Percentiles rank a stretch among this genome's conserved stretches.
Evolutionary conservation across 805 yeast species (phyloP).

Genomic region (Saccharomycopsis sp.): DNA sequence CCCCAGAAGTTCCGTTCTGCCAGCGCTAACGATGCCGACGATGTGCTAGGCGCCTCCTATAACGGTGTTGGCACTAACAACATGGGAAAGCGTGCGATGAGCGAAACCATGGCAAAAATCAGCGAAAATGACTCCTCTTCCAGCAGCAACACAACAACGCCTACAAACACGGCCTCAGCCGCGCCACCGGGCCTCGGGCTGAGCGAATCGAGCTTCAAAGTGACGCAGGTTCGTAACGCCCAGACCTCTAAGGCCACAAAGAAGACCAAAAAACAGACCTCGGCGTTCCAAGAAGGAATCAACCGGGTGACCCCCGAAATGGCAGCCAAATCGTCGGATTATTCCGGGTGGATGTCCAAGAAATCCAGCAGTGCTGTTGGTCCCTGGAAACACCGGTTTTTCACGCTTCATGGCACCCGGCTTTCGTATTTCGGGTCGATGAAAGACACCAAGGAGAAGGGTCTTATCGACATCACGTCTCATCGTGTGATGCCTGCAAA

Average conservation of each 20-base stretch:
- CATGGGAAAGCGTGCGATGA: neutral
- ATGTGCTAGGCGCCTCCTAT: neutral
- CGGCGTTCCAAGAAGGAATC: conserved; percentile 86
- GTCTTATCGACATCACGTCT: conserved; percentile 91
- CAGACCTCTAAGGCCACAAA: conserved; percentile 21
- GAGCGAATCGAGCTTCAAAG: conserved; percentile 12
- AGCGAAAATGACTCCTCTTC: conserved; percentile 11
- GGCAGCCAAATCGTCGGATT: conserved; percentile 67
- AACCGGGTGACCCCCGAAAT: conserved; percentile 67
- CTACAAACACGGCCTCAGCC: conserved; percentile 35
- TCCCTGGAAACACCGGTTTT: conserved; percentile 84
- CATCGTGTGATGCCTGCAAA: conserved; percentile 81
- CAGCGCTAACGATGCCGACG: conserved; percentile 15
- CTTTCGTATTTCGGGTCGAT: conserved; percentile 78
- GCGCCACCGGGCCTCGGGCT: conserved; percentile 24
- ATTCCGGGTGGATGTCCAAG: conserved; percentile 95
- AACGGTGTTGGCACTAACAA: neutral
- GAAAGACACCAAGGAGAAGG: conserved; percentile 79
- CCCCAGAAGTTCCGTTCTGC: conserved; percentile 15
- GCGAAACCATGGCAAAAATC: neutral
- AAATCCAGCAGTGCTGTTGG: conserved; percentile 78
- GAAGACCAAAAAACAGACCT: conserved; percentile 56
- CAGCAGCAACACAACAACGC: conserved; percentile 20
- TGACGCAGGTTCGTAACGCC: conserved; percentile 21
- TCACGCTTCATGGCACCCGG: conserved; percentile 87